Base-by-base conservation (phyloP, 108 stramenopile species). In the Pseudonitzschia pungens region DNA sequence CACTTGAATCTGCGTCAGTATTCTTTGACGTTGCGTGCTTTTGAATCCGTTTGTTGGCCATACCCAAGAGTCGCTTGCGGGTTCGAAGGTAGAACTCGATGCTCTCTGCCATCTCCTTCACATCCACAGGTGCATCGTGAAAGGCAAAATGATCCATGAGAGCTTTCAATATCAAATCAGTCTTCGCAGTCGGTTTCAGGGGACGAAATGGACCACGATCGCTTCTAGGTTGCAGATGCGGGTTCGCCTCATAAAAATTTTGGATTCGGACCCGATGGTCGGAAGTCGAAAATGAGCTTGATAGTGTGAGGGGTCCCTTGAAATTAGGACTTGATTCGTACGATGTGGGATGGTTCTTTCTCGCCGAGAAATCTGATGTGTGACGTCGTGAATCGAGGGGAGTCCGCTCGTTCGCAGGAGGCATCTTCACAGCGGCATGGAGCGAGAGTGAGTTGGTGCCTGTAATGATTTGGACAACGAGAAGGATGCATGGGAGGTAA, bases 61-160 rank as follows among this genome's bases (percentile, higher is more conserved):
- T 43, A 55, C 33, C 68, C 27, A 83, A 41, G 9, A 81, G 54
- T 14, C 85, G 76, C 36, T 86, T 86, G 27, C 77, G 73, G 32
- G 59, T 71, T 51, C 85, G 58, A 1, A 86, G 69, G 52, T 81
- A 86, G 71, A 86, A 86, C 56, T 86, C 85, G 8, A 77, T 68
- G 22, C 77, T 78, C 29, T 86, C 85, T 0, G 74, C 85, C 11
- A 86, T 77, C 64, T 86, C 85, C 51, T 86, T 86, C 9, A 62
- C 77, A 68, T 86, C 85, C 2, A 86, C 80, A 33, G 85, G 85
- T 33, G 85, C 85, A 68, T 86, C 85, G 12, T 43, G 73, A 44
- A 56, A 67, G 0, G 85, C 85, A 32, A 86, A 54, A 58, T 83
- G 85, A 57, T 83, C 80, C 20, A 86, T 59, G 16, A 86, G 66